Evolutionary conservation across 2,329 filamentous ascomycete genomes (phyloP).

Genomic region (Aspergillus uvarum): DNA sequence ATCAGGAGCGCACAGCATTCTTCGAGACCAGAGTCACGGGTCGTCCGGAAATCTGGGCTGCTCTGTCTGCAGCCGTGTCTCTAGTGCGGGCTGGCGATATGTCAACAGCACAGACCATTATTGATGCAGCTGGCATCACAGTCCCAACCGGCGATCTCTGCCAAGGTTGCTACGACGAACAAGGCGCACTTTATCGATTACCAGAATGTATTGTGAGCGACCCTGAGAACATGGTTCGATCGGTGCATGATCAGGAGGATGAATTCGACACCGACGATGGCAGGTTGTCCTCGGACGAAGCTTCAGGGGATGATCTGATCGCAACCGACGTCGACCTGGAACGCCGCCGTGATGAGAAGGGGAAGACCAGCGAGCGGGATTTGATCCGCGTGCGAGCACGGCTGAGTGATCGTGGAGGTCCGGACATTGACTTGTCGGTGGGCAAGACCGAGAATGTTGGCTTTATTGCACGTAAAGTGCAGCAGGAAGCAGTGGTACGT

Average conservation of each 20-base stretch:
- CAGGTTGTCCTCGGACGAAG: constrained; percentile 38
- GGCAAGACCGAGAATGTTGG: constrained; percentile 64
- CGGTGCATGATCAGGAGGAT: constrained; percentile 22
- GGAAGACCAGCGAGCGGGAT: constrained; percentile 59
- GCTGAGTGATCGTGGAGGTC: constrained; percentile 63
- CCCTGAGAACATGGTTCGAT: constrained; percentile 56
- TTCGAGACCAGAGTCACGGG: constrained; percentile 88
- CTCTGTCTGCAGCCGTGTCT: constrained; percentile 66
- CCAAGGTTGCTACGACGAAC: constrained; percentile 69
- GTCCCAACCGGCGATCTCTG: constrained; percentile 71
- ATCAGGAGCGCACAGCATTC: constrained; percentile 74
- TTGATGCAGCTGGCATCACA: constrained; percentile 75
- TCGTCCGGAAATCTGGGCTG: constrained; percentile 74
- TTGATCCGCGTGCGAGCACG: constrained; percentile 60
- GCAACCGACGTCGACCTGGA: constrained; percentile 43
- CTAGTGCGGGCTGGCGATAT: constrained; percentile 64
- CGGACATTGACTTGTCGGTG: constrained; percentile 62
- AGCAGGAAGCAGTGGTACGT: constrained; percentile 63
- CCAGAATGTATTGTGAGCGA: constrained; percentile 69
- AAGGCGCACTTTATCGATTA: constrained; percentile 68
- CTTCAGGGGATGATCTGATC: constrained; percentile 41
- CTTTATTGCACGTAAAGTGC: constrained; percentile 61
- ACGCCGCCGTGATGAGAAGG: constrained; percentile 56
- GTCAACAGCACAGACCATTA: constrained; percentile 73
- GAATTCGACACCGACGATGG: constrained; percentile 30